A percentile compares a stretch with the other conserved stretches of the same genome.
These are phyloP conservation scores for Penicillium sp. DNA, from an alignment of 2,329 filamentous ascomycete genomes.

Conservation along the genomic window DNA sequence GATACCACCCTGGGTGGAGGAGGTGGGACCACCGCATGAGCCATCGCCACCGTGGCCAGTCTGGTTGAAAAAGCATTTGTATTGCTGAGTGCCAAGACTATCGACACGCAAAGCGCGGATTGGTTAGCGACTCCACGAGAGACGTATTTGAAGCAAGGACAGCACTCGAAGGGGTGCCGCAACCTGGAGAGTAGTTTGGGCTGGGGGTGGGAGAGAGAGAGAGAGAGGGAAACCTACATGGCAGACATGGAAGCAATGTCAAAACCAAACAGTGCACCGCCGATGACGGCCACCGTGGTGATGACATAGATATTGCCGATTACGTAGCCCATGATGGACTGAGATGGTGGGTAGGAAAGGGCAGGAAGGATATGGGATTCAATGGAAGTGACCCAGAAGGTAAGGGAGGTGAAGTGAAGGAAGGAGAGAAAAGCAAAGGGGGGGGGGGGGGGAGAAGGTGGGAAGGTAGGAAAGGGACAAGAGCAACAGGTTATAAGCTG, in stretches of 20 bases:
- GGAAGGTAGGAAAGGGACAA: neutral
- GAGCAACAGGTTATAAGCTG: too few species aligned
- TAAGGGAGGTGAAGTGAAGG: neutral
- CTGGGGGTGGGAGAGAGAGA: neutral
- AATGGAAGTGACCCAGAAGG: conserved; percentile 6
- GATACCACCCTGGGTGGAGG: conserved; percentile 69
- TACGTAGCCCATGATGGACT: conserved; percentile 39
- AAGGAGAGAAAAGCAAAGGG: neutral
- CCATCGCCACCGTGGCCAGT: conserved; percentile 40
- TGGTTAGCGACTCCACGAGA: neutral
- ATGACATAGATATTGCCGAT: conserved; percentile 66
- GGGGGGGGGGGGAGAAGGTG: neutral
- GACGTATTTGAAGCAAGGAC: neutral
- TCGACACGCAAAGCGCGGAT: conserved; percentile 11
- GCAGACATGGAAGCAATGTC: conserved; percentile 78
- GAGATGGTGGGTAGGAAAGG: neutral
- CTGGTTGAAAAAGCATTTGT: conserved; percentile 74
- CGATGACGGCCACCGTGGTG: conserved; percentile 64
- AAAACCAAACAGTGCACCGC: conserved; percentile 77
- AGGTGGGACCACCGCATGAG: conserved; percentile 50
- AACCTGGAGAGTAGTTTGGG: neutral
- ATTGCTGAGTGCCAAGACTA: conserved; percentile 68
- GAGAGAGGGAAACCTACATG: conserved; percentile 43
- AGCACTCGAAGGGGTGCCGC: neutral
- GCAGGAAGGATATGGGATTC: conserved; percentile 2